Evolutionary conservation across 176 grass and related monocot species (phyloP).

Genomic region (Carex scoparia): DNA sequence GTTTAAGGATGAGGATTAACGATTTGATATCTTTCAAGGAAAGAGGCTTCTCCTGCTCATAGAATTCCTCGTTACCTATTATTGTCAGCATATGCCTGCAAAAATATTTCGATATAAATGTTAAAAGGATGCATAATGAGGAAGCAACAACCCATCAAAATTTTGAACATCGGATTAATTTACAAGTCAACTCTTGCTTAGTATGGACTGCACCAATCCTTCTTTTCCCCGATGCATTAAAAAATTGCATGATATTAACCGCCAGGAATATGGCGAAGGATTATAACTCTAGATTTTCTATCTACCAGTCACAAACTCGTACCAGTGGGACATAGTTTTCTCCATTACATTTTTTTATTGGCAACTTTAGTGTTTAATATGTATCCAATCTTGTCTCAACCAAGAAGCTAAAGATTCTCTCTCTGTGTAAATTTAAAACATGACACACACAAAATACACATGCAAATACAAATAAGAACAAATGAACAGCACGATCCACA

Average conservation of each 20-base stretch:
- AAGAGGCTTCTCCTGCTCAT: constrained; percentile 94
- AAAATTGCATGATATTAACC: background rate
- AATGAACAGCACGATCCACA: background rate
- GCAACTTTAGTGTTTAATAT: background rate
- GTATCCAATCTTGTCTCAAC: background rate
- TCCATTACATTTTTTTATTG: background rate
- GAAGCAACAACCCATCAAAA: background rate
- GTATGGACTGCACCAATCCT: background rate
- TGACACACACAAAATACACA: background rate
- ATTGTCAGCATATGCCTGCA: constrained; percentile 96
- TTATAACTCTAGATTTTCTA: background rate
- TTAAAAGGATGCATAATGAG: background rate
- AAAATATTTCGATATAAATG: constrained; percentile 7
- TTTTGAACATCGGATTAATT: constrained; percentile 1
- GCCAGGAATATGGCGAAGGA: background rate
- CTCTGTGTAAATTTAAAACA: background rate
- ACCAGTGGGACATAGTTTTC: background rate
- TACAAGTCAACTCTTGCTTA: background rate
- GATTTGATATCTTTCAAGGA: constrained; percentile 77
- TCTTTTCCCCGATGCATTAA: background rate
- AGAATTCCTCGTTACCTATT: constrained; percentile 90
- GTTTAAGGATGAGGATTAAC: constrained; percentile 84
- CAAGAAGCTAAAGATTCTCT: background rate
- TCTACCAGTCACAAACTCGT: background rate
- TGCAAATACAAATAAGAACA: background rate